phyloP scores from a whole-genome alignment of 2,329 filamentous ascomycete genomes.

The Fusarium newnesense region DNA sequence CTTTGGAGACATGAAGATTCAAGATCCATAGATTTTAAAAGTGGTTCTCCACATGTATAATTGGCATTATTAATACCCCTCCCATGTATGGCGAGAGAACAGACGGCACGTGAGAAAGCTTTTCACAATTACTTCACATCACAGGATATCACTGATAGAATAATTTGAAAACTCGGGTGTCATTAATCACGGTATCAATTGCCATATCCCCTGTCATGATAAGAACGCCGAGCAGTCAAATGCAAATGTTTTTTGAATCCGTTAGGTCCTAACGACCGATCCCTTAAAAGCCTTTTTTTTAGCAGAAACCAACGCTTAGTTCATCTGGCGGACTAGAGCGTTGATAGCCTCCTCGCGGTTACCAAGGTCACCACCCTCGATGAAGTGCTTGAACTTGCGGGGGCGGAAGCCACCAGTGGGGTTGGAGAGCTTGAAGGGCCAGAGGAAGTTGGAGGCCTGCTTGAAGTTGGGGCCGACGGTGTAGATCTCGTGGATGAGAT shows the following conservation, averaged over 20 bases:
- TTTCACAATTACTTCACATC: background rate
- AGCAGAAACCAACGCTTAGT: slow-evolving; percentile 67
- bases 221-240: slow-evolving; percentile 54
- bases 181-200: slow-evolving; percentile 57
- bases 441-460: slow-evolving; percentile 99
- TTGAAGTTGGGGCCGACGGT: slow-evolving; percentile 99
- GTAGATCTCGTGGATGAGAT: slow-evolving; percentile 99
- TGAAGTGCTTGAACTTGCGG: slow-evolving; percentile 99
- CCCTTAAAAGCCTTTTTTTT: slow-evolving; percentile 37
- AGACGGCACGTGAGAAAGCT: background rate
- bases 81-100: background rate
- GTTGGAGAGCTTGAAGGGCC: slow-evolving; percentile 99
- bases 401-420: slow-evolving; percentile 95
- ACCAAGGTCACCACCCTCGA: slow-evolving; percentile 97
- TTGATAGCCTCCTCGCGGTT: slow-evolving; percentile 99
- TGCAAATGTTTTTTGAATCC: slow-evolving; percentile 48
- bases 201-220: slow-evolving; percentile 52
- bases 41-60: slow-evolving; percentile 9
- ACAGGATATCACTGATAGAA: slow-evolving; percentile 30
- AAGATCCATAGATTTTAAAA: slow-evolving; percentile 19
- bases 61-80: slow-evolving; percentile 36
- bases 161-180: slow-evolving; percentile 51
- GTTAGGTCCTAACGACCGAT: slow-evolving; percentile 43
- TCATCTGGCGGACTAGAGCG: slow-evolving; percentile 96
- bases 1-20: background rate